Evolutionary conservation across 2,329 filamentous ascomycete genomes (phyloP), one percentile per base, ranked within the genome.

Genomic region (Epichloe typhina): DNA sequence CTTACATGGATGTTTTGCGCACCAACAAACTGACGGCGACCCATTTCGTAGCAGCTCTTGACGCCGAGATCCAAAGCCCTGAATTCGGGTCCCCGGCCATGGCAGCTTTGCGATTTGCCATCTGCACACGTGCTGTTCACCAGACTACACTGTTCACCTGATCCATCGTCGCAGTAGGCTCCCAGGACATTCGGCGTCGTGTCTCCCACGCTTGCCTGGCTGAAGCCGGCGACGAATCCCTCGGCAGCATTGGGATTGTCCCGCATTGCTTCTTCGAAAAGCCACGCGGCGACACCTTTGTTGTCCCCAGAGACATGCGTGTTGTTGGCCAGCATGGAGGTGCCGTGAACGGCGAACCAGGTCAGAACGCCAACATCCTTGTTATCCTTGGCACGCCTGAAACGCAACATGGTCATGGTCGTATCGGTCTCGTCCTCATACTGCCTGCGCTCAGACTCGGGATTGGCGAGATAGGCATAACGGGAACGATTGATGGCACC

Each of bases 281-380:
- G 71, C 62, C 84, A 85, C 0, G 90, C 86, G 2, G 91, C 90
- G 6, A 95, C 88, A 12, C 91, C 91, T 69, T 97, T 97, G 71
- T 97, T 97, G 66, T 97, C 91, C n/a, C 88, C 91, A 3, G 89
- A 83, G 47, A 93, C 80, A 13, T 95, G 74, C 0, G 89, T 96
- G 67, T 95, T 95, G 69, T 96, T 96, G 50, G 86, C 85, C 23
- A 90, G 80, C 66, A 96, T 79, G 0, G 88, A 95, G 0, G 91
- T 97, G 45, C 90, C 90, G 64, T 97, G 91, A 0, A 90, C 86
- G 3, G 91, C 81, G 64, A 91, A 95, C 87, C 90, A 97, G 15
- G 88, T 93, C 52, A 97, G 69, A 1, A 94, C 72, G 12, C 88
- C 90, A 41, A 88, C 79, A 52, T 83, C 84, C 67, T 88, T 89